Evolutionary conservation across 192 early-diverging fungal genomes (phyloP).

Genomic region (Geranomyces michiganensis): DNA sequence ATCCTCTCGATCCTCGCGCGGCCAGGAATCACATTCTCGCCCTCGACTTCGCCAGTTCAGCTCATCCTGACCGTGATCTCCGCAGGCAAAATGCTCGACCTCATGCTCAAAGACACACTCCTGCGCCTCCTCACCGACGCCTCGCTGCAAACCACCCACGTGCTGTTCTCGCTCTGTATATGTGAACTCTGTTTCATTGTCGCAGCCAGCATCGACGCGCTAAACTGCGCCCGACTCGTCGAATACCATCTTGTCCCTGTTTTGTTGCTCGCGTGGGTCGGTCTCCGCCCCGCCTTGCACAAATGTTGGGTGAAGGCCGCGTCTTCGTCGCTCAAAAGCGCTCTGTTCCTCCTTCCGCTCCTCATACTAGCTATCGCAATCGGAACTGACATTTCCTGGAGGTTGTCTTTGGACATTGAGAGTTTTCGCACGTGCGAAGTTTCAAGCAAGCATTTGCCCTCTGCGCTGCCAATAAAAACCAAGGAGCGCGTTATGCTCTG

Average conservation of each 20-base stretch:
- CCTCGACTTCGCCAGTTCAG: constrained; percentile 8
- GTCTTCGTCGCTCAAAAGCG: too few species aligned
- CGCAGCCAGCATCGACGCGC: constrained; percentile 7
- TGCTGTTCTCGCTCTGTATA: constrained; percentile 9
- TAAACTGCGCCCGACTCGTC: constrained; percentile 3
- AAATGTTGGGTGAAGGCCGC: neutral
- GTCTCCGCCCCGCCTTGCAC: constrained; percentile 13
- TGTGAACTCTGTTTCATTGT: constrained; percentile 29
- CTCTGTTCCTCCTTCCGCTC: too few species aligned
- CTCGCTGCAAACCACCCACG: neutral
- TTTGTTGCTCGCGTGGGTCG: constrained; percentile 15
- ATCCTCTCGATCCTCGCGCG: constrained; percentile 16
- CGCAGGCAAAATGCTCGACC: constrained; percentile 18
- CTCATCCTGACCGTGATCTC: constrained; percentile 22
- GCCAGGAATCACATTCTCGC: constrained; percentile 11
- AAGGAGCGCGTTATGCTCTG: too few species aligned
- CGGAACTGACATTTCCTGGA: too few species aligned
- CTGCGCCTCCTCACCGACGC: constrained; percentile 12
- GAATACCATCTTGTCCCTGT: constrained; percentile 15
- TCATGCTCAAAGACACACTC: constrained; percentile 24
- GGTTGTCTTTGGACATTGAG: too few species aligned
- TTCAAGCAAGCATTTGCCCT: too few species aligned
- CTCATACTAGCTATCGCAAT: too few species aligned
- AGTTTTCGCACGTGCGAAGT: too few species aligned
- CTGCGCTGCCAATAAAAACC: too few species aligned